Evolutionary conservation across 192 early-diverging fungal genomes (phyloP).

Genomic region (Rhizophagus prolifer): DNA sequence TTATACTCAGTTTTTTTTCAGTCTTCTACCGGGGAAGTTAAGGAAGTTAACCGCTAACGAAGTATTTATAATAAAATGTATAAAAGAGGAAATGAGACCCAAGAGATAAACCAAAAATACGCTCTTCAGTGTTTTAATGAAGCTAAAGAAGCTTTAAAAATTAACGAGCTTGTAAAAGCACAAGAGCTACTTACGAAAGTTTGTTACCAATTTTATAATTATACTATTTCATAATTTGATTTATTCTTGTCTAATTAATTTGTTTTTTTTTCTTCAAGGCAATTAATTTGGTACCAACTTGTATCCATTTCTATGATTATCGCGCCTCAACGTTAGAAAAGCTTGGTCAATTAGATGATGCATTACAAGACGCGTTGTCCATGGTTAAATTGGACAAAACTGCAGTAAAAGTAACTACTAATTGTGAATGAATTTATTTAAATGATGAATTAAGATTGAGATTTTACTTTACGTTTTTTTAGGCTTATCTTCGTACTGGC

Average conservation of each 20-base stretch:
- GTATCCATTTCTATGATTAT: constrained; percentile 29
- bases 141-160: background rate
- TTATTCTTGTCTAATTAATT: background rate
- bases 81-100: background rate
- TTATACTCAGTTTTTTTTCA: no score
- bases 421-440: background rate
- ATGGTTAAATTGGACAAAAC: constrained; percentile 24
- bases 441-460: background rate
- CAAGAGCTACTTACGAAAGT: background rate
- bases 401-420: constrained; percentile 14
- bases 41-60: no score
- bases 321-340: constrained; percentile 28
- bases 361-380: constrained; percentile 24
- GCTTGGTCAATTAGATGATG: constrained; percentile 11
- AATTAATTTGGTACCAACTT: constrained; percentile 16
- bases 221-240: background rate
- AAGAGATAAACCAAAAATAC: background rate
- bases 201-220: background rate
- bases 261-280: constrained; percentile 2
- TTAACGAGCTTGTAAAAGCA: background rate
- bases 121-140: background rate
- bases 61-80: background rate
- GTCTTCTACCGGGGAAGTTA: no score
- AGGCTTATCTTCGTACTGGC: constrained; percentile 16
- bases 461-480: background rate